Base-by-base conservation (phyloP, 108 stramenopile species). In the Pseudonitzschia multiseries region DNA sequence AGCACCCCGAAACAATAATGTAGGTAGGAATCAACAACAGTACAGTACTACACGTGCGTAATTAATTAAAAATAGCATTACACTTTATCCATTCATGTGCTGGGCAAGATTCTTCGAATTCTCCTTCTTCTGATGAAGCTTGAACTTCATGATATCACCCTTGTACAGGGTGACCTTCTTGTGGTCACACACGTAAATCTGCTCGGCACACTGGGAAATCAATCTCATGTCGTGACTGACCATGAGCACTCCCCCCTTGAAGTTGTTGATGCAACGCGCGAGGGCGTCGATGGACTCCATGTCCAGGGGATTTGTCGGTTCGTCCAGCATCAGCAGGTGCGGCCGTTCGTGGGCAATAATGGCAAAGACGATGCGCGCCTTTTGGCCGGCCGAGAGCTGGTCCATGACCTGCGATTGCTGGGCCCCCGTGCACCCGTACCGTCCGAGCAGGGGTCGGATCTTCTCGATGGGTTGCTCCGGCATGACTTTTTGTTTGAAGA, bases 141-240 rank as follows among this genome's bases (percentile, higher is more conserved):
- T 98, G 83, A 97, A 98, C 76, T 97, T 90, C 87, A 88, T 85
- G 62, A 98, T 98, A 75, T 97, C 96, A 17, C 96, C 98, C 42
- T 81, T 68, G 83, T 95, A 98, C 62, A 77, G 83, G 8, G 79
- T 81, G 24, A 99, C 87, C 68, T 89, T 84, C 57, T 96, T 92
- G 69, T 97, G 73, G 76, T 99, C 97, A 78, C 97, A 97, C 46
- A 99, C 79, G 78, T 97, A 99, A 69, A 99, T 98, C 80, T 98
- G 94, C 66, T 98, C 86, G 22, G 96, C 98, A 31, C 97, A 97
- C 71, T 98, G 97, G 13, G 95, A 94, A 60, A 99, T 99, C 77
- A 99, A 88, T 52, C 98, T 83, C 95, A 98, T 98, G 83, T 99
- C 99, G 88, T 99, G 99, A 46, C 86, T 88, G 68, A 99, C 98